Base-by-base conservation (phyloP, 306 rosid species). In the Ormosia semicastrata region DNA sequence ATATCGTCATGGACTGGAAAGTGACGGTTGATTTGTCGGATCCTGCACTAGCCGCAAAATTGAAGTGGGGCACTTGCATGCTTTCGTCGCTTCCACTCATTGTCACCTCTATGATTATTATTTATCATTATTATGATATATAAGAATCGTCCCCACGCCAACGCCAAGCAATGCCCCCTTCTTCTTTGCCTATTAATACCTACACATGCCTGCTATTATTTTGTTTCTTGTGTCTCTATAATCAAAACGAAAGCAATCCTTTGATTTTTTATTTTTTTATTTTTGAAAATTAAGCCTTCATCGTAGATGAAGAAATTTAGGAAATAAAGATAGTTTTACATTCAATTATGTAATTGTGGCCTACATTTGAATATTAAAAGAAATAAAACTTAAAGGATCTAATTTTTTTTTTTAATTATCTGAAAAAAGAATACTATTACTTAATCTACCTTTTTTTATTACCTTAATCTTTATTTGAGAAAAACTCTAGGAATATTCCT, bases 41-140 rank as follows among this genome's bases (percentile, higher is more conserved):
- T 39, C 71, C 29, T 49, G 75, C 85, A 84, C 82, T 62, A 69
- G 85, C 88, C 82, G 85, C 88, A 85, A 85, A 85, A 17, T 47
- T 66, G 10, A 75, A 80, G 85, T 85, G 76, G 76, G 85, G 10
- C 64, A 58, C 44, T 4, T 56, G n/a, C 56, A 14, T 34, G 5
- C 50, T 34, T 43, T 78, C 64, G n/a, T 75, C 46, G 36, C 66
- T 74, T 80, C 73, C 60, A 39, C 81, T n/a, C 13, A 36, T 29
- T 46, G 8, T 59, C 36, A 44, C 17, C 7, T 15, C 49, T 46
- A 11, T 40, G 1, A 43, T 81, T 33, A 79, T 73, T 30, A 39
- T 24, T 46, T 18, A 67, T 67, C 6, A 13, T 34, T 40, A n/a
- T 62, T 33, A 49, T 30, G 29, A 17, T 7, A 66, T 11, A 57